A percentile compares a stretch with the other conserved stretches of the same genome.
Conservation (phyloP, 352 stramenopile genomes). For the Phytopythium kandeliae region DNA sequence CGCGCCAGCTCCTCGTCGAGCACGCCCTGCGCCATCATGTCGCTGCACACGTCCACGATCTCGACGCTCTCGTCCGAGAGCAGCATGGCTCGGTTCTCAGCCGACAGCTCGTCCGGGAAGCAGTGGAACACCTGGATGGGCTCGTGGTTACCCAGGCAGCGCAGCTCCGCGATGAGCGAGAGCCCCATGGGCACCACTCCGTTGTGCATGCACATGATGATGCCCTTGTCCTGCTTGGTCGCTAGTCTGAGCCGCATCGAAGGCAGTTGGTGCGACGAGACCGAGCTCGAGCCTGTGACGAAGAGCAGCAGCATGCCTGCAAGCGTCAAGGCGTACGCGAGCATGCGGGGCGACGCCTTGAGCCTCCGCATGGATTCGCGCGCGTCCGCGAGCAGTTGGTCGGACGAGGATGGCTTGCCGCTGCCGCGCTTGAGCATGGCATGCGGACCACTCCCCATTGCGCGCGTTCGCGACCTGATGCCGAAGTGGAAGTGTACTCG, state of each 20-base stretch:
- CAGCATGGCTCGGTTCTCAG: conserved; percentile 11
- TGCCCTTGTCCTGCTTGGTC: conserved; percentile 7
- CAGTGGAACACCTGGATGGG: conserved; percentile 24
- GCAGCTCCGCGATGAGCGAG: conserved; percentile 32
- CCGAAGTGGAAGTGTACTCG: no score
- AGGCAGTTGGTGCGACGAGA: not conserved
- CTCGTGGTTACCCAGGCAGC: conserved; percentile 26
- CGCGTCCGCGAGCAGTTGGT: not conserved
- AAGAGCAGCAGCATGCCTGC: not conserved
- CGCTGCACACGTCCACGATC: conserved; percentile 31
- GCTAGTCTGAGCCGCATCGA: no score
- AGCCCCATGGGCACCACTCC: conserved; percentile 24
- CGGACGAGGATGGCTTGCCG: not conserved
- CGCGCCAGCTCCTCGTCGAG: conserved; percentile 5
- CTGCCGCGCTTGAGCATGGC: not conserved
- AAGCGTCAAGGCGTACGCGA: not conserved
- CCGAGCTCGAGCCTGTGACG: not conserved
- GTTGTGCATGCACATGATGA: conserved; percentile 31
- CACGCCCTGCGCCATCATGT: conserved; percentile 12
- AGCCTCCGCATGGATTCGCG: not conserved
- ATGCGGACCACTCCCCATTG: not conserved
- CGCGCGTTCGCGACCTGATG: no score
- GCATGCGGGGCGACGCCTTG: not conserved
- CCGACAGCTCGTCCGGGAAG: conserved; percentile 20
- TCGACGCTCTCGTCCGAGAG: conserved; percentile 22